Evolutionary conservation across 495 filamentous ascomycete genomes (phyloP).

Genomic region (Lepidopterella palustris): DNA sequence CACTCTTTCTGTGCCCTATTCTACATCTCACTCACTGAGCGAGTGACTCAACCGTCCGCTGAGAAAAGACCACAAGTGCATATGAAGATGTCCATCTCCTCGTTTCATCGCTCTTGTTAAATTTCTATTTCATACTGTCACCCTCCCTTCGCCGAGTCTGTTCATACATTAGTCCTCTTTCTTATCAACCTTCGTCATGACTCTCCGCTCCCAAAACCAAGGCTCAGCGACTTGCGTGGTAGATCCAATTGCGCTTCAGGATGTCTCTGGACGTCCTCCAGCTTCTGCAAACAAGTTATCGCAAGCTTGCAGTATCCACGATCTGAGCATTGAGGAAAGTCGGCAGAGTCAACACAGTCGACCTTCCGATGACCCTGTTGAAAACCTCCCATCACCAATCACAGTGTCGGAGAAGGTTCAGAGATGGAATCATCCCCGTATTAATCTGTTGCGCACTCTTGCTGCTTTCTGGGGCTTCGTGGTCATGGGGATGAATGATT

Average conservation of each 20-base stretch:
- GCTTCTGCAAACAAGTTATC: not conserved
- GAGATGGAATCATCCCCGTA: constrained; percentile 63
- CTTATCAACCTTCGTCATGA: not conserved
- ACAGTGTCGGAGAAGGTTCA: constrained; percentile 34
- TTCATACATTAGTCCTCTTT: not conserved
- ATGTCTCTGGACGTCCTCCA: constrained; percentile 10
- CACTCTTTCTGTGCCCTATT: not conserved
- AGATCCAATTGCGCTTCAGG: constrained; percentile 17
- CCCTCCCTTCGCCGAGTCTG: too few species aligned
- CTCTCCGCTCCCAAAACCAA: constrained; percentile 13
- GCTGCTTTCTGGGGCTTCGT: constrained; percentile 68
- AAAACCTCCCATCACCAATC: constrained; percentile 37
- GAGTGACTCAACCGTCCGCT: not conserved
- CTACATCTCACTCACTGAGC: not conserved
- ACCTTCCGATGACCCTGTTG: constrained; percentile 28
- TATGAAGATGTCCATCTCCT: not conserved
- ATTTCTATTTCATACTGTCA: not conserved
- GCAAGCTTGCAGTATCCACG: constrained; percentile 2
- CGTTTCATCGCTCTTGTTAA: not conserved
- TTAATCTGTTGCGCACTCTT: constrained; percentile 59
- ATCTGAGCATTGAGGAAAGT: constrained; percentile 3
- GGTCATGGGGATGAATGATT: constrained; percentile 77
- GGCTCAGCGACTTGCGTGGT: constrained; percentile 29
- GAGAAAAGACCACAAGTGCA: too few species aligned
- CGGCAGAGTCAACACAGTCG: not conserved